Evolutionary conservation across 148 eudicot species (phyloP).

Genomic region (Persicaria tinctoria): DNA sequence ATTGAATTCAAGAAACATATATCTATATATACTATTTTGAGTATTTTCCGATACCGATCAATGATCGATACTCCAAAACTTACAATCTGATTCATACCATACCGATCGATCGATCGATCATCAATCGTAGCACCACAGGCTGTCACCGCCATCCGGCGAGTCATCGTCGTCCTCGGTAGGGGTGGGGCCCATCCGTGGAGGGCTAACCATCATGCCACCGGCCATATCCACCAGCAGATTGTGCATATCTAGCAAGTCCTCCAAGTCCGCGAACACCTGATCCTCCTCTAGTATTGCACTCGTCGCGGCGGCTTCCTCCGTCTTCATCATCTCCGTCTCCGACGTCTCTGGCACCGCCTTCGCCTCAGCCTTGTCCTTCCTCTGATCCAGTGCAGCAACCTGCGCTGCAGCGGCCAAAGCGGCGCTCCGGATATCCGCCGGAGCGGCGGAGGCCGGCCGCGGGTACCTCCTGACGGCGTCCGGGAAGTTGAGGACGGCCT

Average conservation of each 20-base stretch:
- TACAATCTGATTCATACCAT: no score
- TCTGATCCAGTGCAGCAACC: neutral
- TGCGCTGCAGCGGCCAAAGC: constrained; percentile 17
- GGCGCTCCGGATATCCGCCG: constrained; percentile 36
- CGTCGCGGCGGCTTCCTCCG: no score
- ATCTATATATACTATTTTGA: no score
- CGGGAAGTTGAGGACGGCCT: constrained; percentile 46
- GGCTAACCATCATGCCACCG: constrained; percentile 1
- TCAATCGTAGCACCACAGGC: neutral
- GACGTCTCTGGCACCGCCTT: neutral
- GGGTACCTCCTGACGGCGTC: constrained; percentile 28
- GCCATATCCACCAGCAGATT: neutral
- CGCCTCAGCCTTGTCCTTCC: neutral
- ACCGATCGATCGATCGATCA: no score
- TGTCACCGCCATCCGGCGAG: neutral
- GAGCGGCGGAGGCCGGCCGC: constrained; percentile 32
- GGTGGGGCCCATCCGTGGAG: neutral
- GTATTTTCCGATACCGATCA: no score
- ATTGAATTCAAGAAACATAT: no score
- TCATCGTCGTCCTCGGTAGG: neutral
- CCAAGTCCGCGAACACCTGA: neutral
- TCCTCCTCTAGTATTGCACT: neutral
- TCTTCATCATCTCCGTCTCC: neutral
- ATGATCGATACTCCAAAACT: no score
- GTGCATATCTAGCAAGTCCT: neutral